Base-by-base conservation (phyloP, 768 basidiomycete species). In the Phylloporus sp. region DNA sequence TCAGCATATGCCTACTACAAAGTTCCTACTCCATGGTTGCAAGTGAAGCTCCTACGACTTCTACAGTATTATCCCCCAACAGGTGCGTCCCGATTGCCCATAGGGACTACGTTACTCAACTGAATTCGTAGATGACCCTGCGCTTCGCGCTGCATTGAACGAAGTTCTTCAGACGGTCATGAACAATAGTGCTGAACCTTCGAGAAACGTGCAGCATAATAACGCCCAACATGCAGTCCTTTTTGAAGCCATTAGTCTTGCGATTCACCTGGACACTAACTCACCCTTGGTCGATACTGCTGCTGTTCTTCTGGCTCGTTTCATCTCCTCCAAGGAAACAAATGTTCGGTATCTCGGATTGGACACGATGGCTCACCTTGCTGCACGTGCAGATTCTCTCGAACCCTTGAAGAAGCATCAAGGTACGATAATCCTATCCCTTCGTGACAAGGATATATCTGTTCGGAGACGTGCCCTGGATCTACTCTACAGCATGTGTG, bases 191-290 rank as follows among this genome's bases (percentile, higher is more conserved):
- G 86, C 91, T 9, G 95, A 97, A 63, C 88, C 88, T 9, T 86
- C 92, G 11, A 80, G 90, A 57, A 97, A 98, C 59, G 90, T 97
- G 12, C 97, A 99, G 66, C 97, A 99, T 64, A 97, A 95, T 69
- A 99, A 99, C 61, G 97, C 95, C 10, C 95, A 97, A 64, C 93
- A 98, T 64, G 90, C 97, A 1, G 84, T 99, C n/a, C 79, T 99
- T 13, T 99, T 98, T 61, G 97, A 99, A 71, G 95, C 95, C 20
- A 99, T 99, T 62, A 78, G 91, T 55, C 84, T 98, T 38, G 94
- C 94, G 13, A 98, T 99, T 57, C 97, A 99, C 69, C 69, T 98
- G 55, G 94, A 98, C 70, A 85, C 91, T 47, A 91, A 82, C 54
- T 97, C 94, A 3, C 82, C 86, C 13, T 79, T 98, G 13, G 95